These are phyloP conservation scores for Metschnikowia cerradonensis DNA, from an alignment of 805 yeast genomes.

Conservation along the genomic window DNA sequence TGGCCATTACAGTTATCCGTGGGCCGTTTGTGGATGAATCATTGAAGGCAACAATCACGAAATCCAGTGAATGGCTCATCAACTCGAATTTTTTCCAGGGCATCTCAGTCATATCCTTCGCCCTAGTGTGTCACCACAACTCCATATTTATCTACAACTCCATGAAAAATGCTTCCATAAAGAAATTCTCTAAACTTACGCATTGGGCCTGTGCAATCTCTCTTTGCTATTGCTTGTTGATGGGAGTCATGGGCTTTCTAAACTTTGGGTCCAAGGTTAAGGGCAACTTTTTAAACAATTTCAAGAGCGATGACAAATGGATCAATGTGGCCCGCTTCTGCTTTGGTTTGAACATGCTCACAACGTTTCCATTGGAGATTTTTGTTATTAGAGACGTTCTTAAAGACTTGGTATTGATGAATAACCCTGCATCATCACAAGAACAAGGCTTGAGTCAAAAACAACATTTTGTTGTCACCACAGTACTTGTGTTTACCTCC, in stretches of 20 bases:
- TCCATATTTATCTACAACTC: conserved; percentile 88
- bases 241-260: conserved; percentile 77
- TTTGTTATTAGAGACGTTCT: conserved; percentile 87
- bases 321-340: conserved; percentile 87
- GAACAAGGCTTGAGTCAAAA: conserved; percentile 28
- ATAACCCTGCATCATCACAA: conserved; percentile 3
- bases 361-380: conserved; percentile 86
- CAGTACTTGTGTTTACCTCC: conserved; percentile 58
- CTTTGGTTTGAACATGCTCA: conserved; percentile 88
- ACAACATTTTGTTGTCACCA: conserved; percentile 63
- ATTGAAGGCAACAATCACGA: conserved; percentile 46
- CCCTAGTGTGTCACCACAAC: conserved; percentile 93
- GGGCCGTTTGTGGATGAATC: conserved; percentile 59
- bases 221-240: conserved; percentile 68
- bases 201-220: conserved; percentile 82
- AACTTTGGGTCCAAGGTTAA: conserved; percentile 74
- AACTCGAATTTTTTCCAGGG: conserved; percentile 76
- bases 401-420: conserved; percentile 50
- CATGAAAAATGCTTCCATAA: conserved; percentile 68
- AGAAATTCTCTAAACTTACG: conserved; percentile 69
- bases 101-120: conserved; percentile 89
- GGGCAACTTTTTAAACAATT: conserved; percentile 86
- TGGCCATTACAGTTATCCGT: conserved; percentile 63
- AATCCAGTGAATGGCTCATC: conserved; percentile 44
- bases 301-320: conserved; percentile 66